Evolutionary conservation across 805 yeast genomes (phyloP).

Genomic region (Suhomyces prunicola): DNA sequence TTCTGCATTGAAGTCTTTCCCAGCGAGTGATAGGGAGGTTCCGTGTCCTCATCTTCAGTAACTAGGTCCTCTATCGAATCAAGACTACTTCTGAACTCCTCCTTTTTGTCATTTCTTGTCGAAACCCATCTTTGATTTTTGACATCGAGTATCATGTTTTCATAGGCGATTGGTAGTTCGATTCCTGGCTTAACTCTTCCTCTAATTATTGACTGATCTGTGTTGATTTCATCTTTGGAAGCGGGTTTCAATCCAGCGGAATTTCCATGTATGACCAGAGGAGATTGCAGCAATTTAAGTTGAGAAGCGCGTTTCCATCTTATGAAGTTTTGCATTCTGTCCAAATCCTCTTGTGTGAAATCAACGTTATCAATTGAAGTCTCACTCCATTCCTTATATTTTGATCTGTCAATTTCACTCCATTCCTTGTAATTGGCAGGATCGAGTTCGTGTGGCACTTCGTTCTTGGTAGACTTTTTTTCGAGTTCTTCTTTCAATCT

Average conservation of each 20-base stretch:
- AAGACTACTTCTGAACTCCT: constrained; percentile 24
- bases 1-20: background rate
- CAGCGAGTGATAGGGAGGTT: background rate
- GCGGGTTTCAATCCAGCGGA: constrained; percentile 2
- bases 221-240: constrained; percentile 8
- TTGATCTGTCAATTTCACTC: background rate
- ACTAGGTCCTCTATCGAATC: constrained; percentile 39
- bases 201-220: constrained; percentile 10
- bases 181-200: constrained; percentile 37
- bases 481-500: constrained; percentile 9
- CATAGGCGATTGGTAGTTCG: constrained; percentile 32
- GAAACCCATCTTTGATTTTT: constrained; percentile 21
- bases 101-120: constrained; percentile 16
- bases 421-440: background rate
- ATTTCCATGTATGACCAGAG: background rate
- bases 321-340: constrained; percentile 20
- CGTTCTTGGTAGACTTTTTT: background rate
- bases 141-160: constrained; percentile 23
- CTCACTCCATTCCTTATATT: constrained; percentile 7
- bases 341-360: constrained; percentile 15
- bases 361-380: constrained; percentile 20
- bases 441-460: background rate
- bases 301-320: constrained; percentile 40
- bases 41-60: constrained; percentile 9
- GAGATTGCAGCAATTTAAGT: constrained; percentile 21